Evolutionary conservation across 2,329 filamentous ascomycete genomes (phyloP).

Genomic region (Ustilaginoidea virens): DNA sequence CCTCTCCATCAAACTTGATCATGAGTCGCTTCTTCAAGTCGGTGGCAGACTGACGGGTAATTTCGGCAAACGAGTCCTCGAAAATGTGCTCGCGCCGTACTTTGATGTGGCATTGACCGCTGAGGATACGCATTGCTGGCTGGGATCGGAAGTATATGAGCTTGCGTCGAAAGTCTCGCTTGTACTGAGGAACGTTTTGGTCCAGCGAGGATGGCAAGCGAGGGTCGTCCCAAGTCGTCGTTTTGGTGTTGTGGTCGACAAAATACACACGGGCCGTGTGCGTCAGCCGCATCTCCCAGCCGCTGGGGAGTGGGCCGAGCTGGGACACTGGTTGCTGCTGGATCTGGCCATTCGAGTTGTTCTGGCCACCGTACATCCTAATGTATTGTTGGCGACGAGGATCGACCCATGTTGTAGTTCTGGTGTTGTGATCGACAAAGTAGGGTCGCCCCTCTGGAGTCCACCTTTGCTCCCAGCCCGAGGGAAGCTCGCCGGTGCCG

Average conservation of each 20-base stretch:
- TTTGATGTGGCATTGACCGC: conserved; percentile 96
- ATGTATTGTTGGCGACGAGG: conserved; percentile 96
- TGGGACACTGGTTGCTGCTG: conserved; percentile 97
- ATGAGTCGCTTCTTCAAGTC: conserved; percentile 97
- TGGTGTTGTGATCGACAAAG: conserved; percentile 96
- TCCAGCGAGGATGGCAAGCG: conserved; percentile 88
- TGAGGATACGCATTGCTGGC: conserved; percentile 85
- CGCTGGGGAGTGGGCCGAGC: conserved; percentile 83
- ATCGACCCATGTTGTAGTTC: conserved; percentile 97
- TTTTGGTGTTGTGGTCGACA: conserved; percentile 99
- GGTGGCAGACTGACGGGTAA: conserved; percentile 87
- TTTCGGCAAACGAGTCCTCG: conserved; percentile 96
- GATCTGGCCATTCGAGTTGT: conserved; percentile 70
- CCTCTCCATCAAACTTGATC: conserved; percentile 99
- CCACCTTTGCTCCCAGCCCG: conserved; percentile 91
- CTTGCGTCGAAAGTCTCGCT: conserved; percentile 95
- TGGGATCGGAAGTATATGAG: conserved; percentile 99
- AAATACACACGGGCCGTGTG: conserved; percentile 98
- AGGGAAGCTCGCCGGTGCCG: conserved; percentile 84
- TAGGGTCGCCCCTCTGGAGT: conserved; percentile 91
- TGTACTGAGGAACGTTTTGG: conserved; percentile 97
- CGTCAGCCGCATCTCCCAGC: conserved; percentile 98
- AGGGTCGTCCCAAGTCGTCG: conserved; percentile 97
- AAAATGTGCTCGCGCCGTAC: conserved; percentile 94
- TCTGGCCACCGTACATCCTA: conserved; percentile 85